phyloP scores from a whole-genome alignment of 257 asterid species.

The Solanum sparsipilum region DNA sequence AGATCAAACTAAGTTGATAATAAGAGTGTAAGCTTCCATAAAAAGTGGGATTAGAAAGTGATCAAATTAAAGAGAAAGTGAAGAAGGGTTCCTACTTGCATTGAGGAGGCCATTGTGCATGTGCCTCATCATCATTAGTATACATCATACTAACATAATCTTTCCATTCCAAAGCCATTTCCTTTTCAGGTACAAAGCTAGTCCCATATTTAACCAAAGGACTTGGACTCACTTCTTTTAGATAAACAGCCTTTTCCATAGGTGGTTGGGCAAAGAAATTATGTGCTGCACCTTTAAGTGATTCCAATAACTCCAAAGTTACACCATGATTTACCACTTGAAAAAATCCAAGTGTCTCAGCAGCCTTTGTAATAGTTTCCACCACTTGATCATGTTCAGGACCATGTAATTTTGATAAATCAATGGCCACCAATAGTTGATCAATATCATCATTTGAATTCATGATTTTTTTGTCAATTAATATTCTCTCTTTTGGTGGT shows the following conservation, averaged over 20 bases:
- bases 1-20: neutral
- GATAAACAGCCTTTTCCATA: conserved; percentile 16
- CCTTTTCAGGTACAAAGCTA: conserved; percentile 25
- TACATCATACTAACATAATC: conserved; percentile 30
- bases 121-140: conserved; percentile 30
- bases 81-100: conserved; percentile 15
- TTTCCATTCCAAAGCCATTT: conserved; percentile 34
- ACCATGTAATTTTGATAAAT: conserved; percentile 18
- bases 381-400: conserved; percentile 22
- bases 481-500: conserved; percentile 16
- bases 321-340: conserved; percentile 30
- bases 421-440: conserved; percentile 9
- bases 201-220: conserved; percentile 25
- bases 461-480: neutral
- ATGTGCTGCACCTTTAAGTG: conserved; percentile 16
- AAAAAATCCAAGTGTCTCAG: conserved; percentile 25
- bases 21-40: neutral
- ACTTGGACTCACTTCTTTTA: conserved; percentile 17
- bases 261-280: conserved; percentile 12
- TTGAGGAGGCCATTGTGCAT: conserved; percentile 19
- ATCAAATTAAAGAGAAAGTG: neutral
- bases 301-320: conserved; percentile 12
- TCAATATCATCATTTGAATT: neutral
- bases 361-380: conserved; percentile 15
- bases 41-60: neutral